Conservation (phyloP, 805 yeast genomes). For the Pichia heedii region DNA sequence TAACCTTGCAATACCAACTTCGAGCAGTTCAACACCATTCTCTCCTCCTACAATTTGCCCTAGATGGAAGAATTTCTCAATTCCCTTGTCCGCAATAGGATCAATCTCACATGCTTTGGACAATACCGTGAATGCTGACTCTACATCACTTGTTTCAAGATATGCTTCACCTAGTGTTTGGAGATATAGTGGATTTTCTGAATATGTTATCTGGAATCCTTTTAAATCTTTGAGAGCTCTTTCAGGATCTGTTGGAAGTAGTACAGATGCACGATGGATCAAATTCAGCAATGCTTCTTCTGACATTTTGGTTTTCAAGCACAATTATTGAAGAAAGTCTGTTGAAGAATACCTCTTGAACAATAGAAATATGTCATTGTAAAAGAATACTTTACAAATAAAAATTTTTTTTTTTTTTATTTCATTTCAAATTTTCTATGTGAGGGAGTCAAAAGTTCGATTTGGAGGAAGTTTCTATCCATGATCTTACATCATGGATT, state of each 20-base stretch:
- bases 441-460: no score
- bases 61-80: constrained; percentile 78
- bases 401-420: no score
- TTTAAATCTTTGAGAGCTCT: constrained; percentile 42
- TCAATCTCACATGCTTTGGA: constrained; percentile 58
- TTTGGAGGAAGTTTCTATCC: no score
- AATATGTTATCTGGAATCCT: constrained; percentile 28
- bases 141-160: constrained; percentile 73
- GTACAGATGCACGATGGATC: constrained; percentile 33
- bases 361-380: no score
- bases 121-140: constrained; percentile 61
- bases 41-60: constrained; percentile 86
- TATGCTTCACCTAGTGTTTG: constrained; percentile 67
- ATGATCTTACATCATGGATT: no score
- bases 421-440: no score
- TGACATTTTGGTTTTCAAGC: constrained; percentile 2
- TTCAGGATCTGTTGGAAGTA: constrained; percentile 38
- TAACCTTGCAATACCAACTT: constrained; percentile 52
- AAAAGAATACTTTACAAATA: no score
- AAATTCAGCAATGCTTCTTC: constrained; percentile 9
- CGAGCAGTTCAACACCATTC: constrained; percentile 57
- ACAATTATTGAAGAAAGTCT: no score
- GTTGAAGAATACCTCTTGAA: no score
- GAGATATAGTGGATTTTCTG: constrained; percentile 36
- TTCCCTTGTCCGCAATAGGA: constrained; percentile 53